Evolutionary conservation across 495 filamentous ascomycete genomes (phyloP).

Genomic region (Podospora comata): DNA sequence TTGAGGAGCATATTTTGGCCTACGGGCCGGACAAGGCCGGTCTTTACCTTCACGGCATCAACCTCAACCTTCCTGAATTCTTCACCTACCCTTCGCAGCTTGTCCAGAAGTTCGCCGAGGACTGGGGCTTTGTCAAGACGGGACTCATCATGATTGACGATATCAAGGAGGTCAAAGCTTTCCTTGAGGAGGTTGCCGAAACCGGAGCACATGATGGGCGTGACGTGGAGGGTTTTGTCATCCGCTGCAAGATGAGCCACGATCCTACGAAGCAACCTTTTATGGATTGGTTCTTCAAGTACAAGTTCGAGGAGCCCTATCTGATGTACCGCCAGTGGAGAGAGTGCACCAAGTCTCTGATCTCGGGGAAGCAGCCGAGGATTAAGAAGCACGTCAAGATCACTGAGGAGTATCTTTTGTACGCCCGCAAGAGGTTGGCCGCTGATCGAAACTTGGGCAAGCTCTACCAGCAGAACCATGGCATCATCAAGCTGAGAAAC

Average conservation of each 20-base stretch:
- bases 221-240: slow-evolving; percentile 95
- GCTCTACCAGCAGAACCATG: slow-evolving; percentile 80
- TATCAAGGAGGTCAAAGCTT: slow-evolving; percentile 65
- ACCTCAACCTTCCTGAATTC: slow-evolving; percentile 87
- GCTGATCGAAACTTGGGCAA: slow-evolving; percentile 59
- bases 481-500: slow-evolving; percentile 89
- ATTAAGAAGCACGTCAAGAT: slow-evolving; percentile 84
- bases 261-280: slow-evolving; percentile 43
- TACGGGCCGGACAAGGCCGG: slow-evolving; percentile 83
- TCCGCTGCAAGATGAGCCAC: slow-evolving; percentile 70
- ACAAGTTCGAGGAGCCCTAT: slow-evolving; percentile 98
- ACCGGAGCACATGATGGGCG: slow-evolving; percentile 83
- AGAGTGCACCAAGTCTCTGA: slow-evolving; percentile 90
- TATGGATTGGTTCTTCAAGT: slow-evolving; percentile 98
- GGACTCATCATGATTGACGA: slow-evolving; percentile 76
- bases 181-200: slow-evolving; percentile 79
- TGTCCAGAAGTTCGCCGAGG: slow-evolving; percentile 83
- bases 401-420: slow-evolving; percentile 85
- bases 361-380: slow-evolving; percentile 67
- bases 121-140: slow-evolving; percentile 91
- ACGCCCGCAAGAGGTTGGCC: slow-evolving; percentile 68
- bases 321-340: slow-evolving; percentile 98
- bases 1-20: slow-evolving; percentile 94
- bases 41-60: slow-evolving; percentile 93
- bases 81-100: slow-evolving; percentile 73